Percentiles rank a stretch among this genome's conserved stretches.
phyloP scores from a whole-genome alignment of 441 rosid genomes.

The Erysimum cheiri region DNA sequence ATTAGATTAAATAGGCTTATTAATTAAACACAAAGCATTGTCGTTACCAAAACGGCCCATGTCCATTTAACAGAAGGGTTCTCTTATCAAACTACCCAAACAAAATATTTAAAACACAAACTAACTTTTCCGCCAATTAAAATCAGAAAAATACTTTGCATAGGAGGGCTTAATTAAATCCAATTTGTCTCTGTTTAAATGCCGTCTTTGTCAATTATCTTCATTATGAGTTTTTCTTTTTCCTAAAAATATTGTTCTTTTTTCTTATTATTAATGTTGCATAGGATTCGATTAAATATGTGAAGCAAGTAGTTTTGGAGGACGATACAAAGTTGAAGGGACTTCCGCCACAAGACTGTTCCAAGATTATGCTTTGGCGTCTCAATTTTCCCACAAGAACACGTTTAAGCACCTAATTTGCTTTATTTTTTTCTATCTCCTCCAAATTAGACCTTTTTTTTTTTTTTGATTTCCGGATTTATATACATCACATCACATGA shows the following conservation, averaged over 20 bases:
- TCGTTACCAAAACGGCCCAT: neutral
- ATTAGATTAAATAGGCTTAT: neutral
- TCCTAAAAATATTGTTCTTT: neutral
- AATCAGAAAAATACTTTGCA: neutral
- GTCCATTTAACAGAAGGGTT: neutral
- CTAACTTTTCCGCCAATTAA: neutral
- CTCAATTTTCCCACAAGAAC: constrained; percentile 53
- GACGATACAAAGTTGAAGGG: constrained; percentile 86
- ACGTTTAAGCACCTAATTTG: constrained; percentile 36
- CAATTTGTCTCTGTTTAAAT: no score
- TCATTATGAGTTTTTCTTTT: neutral
- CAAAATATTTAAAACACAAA: neutral
- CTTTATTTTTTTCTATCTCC: constrained; percentile 28
- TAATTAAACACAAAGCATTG: neutral
- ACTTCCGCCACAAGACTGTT: constrained; percentile 75
- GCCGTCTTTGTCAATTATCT: no score
- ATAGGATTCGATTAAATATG: constrained; percentile 88
- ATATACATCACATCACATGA: neutral
- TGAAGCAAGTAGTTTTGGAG: constrained; percentile 82
- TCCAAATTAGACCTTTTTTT: constrained; percentile 25
- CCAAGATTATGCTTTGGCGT: constrained; percentile 90
- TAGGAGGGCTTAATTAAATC: neutral
- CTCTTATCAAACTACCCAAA: neutral
- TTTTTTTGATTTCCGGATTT: neutral
- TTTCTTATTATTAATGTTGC: neutral